Percentiles rank a stretch among this genome's conserved stretches.
Conservation (phyloP, 495 filamentous ascomycete genomes). For the Aspergillus asperescens region DNA sequence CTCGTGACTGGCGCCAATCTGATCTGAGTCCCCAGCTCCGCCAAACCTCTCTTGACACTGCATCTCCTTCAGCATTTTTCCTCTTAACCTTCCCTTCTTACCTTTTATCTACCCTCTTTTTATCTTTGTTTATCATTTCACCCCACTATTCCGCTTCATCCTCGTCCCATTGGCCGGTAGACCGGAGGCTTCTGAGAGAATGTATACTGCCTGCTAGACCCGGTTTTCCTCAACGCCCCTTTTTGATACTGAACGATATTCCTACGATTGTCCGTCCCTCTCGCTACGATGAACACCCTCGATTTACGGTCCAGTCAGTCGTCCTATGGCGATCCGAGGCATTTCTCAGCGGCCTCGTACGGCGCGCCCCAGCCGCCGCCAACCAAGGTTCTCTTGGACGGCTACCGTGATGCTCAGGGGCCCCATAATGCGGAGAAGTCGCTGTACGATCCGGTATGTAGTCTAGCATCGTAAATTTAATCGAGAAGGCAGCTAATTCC, state of each 20-base stretch:
- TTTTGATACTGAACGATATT: constrained; percentile 1
- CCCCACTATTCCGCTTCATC: neutral
- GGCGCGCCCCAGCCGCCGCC: constrained; percentile 34
- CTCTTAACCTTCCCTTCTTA: neutral
- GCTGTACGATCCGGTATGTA: constrained; percentile 40
- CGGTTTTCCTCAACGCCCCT: constrained; percentile 3
- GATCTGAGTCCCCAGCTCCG: neutral
- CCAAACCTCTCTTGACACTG: neutral
- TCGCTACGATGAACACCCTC: constrained; percentile 37
- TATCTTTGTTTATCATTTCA: neutral
- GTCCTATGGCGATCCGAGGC: constrained; percentile 46
- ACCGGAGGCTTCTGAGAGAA: constrained; percentile 13
- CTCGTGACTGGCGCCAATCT: constrained; percentile 12
- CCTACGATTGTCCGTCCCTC: neutral
- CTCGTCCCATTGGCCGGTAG: constrained; percentile 4
- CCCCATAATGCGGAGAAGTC: constrained; percentile 32
- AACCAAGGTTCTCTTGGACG: constrained; percentile 42
- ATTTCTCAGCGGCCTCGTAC: constrained; percentile 35
- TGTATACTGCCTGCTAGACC: constrained; percentile 21
- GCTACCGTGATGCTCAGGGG: constrained; percentile 39
- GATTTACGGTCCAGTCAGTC: constrained; percentile 44
- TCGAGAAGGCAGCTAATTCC: constrained; percentile 16
- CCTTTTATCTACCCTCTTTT: neutral
- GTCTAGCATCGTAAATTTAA: neutral
- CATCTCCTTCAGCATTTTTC: neutral